These are phyloP conservation scores for Sistotremastrum niveocremeum DNA, from an alignment of 768 basidiomycete genomes.

Conservation along the genomic window DNA sequence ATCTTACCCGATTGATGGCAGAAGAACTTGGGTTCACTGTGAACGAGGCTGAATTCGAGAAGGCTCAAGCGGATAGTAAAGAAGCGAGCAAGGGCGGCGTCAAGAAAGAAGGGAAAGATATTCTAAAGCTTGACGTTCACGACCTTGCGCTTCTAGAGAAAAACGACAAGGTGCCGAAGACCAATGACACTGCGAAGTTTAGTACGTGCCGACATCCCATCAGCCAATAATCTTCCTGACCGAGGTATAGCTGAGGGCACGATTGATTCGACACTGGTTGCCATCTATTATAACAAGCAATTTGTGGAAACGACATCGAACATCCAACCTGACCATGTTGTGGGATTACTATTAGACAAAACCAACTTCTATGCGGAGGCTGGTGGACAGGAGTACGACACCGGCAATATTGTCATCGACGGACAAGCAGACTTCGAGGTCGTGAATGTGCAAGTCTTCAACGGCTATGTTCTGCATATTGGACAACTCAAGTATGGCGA, in stretches of 20 bases:
- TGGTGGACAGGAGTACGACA: slow-evolving; percentile 96
- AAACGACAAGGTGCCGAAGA: slow-evolving; percentile 67
- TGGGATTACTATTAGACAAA: slow-evolving; percentile 81
- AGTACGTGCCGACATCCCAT: slow-evolving; percentile 32
- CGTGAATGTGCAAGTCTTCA: slow-evolving; percentile 84
- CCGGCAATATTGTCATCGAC: slow-evolving; percentile 87
- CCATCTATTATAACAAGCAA: slow-evolving; percentile 70
- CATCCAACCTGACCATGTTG: slow-evolving; percentile 50
- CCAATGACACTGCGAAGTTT: slow-evolving; percentile 87
- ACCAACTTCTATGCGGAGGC: slow-evolving; percentile 97
- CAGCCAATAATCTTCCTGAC: background rate
- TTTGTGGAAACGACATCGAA: slow-evolving; percentile 56
- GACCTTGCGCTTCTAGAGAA: slow-evolving; percentile 81
- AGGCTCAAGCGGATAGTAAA: slow-evolving; percentile 76
- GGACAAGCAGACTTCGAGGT: slow-evolving; percentile 89
- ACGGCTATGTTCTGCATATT: slow-evolving; percentile 90
- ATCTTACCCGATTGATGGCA: slow-evolving; percentile 93
- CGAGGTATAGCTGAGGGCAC: slow-evolving; percentile 53
- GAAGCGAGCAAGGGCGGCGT: slow-evolving; percentile 79
- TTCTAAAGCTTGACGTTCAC: slow-evolving; percentile 89
- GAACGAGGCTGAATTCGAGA: slow-evolving; percentile 81
- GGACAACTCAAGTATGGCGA: slow-evolving; percentile 83
- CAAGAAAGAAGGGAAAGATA: slow-evolving; percentile 54
- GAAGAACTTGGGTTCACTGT: slow-evolving; percentile 77
- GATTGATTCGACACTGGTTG: slow-evolving; percentile 59